These are phyloP conservation scores for Moricandia arvensis DNA, from an alignment of 345 rosid species.

Conservation along the genomic window DNA sequence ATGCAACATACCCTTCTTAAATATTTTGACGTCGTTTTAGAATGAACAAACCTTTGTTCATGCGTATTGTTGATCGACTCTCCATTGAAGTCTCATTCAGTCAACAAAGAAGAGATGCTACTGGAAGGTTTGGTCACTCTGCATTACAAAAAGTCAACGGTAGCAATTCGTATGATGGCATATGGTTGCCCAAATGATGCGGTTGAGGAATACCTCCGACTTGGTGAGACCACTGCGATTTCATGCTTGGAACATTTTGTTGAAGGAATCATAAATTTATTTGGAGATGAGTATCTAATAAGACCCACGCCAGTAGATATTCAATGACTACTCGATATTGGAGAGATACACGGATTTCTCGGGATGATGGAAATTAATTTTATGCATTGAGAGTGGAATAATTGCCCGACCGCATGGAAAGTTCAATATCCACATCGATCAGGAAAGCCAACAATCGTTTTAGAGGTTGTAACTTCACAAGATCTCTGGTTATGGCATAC, in stretches of 20 bases:
- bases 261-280: not conserved
- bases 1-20: not conserved
- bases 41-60: not conserved
- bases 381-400: not conserved
- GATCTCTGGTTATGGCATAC: no score
- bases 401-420: no score
- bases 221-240: not conserved
- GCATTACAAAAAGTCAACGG: not conserved
- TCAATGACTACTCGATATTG: not conserved
- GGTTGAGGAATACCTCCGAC: not conserved
- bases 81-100: not conserved
- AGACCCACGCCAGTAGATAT: not conserved
- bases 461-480: no score
- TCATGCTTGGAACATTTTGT: not conserved
- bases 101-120: not conserved
- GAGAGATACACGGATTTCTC: not conserved
- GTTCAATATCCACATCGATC: no score
- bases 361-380: not conserved
- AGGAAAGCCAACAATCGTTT: no score
- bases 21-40: not conserved
- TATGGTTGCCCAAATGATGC: not conserved
- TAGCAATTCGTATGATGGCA: not conserved
- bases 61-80: not conserved
- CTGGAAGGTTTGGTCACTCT: not conserved
- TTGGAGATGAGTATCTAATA: not conserved